A percentile compares a stretch with the other conserved stretches of the same genome.
Conservation (phyloP, 208 protist genomes). For the Wallacemonas sp. region DNA sequence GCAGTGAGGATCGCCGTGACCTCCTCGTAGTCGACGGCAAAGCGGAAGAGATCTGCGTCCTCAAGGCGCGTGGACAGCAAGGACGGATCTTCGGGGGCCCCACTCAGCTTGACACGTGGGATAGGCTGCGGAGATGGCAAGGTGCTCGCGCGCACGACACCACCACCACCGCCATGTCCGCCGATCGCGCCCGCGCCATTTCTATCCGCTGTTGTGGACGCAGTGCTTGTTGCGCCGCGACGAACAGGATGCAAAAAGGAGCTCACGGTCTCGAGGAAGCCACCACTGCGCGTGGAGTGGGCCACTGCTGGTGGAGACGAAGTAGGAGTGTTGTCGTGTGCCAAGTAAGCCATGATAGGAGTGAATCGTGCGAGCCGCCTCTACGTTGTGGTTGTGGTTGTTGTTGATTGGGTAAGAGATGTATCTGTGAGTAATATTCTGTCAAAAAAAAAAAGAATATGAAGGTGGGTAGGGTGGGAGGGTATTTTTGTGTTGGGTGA, state of each 20-base stretch:
- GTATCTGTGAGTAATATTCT: too few species aligned
- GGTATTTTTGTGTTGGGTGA: too few species aligned
- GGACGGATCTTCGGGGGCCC: not conserved
- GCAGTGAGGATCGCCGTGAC: constrained; percentile 42
- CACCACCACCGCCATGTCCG: too few species aligned
- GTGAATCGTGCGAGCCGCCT: not conserved
- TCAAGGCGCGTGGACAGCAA: constrained; percentile 8
- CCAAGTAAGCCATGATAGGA: constrained; percentile 17
- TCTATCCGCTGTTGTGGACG: not conserved
- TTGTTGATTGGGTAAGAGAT: not conserved
- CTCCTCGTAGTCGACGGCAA: constrained; percentile 53
- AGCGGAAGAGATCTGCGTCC: constrained; percentile 45
- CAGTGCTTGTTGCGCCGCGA: not conserved
- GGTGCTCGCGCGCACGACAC: too few species aligned
- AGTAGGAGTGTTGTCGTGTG: constrained; percentile 5
- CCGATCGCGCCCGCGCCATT: not conserved
- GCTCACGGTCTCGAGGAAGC: constrained; percentile 11
- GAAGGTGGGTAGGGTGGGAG: too few species aligned
- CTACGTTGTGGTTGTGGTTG: not conserved
- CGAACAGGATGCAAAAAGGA: constrained; percentile 25
- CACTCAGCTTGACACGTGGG: not conserved
- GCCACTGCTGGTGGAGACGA: not conserved
- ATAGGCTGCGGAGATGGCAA: too few species aligned
- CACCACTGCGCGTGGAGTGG: not conserved
- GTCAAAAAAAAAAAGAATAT: too few species aligned